Percentiles rank a stretch among this genome's conserved stretches.
phyloP scores from a whole-genome alignment of 2,329 filamentous ascomycete genomes.

The Bretziella fagacearum region DNA sequence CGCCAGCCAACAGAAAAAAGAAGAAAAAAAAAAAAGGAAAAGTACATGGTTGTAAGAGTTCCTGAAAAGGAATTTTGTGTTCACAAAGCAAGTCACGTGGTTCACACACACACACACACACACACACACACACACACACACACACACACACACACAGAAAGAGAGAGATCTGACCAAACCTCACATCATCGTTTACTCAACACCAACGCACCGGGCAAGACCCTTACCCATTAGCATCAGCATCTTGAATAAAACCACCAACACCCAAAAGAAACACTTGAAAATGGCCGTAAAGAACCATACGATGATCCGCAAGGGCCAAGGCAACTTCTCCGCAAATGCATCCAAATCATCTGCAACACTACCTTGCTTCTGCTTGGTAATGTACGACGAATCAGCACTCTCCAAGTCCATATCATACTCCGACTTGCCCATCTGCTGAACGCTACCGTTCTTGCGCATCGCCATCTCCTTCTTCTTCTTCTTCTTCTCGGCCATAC shows the following conservation, averaged over 20 bases:
- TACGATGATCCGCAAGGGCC: slow-evolving; percentile 30
- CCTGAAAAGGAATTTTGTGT: too few relatives aligned
- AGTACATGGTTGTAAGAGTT: too few relatives aligned
- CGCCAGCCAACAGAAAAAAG: too few relatives aligned
- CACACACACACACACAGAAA: not conserved
- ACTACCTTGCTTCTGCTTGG: slow-evolving; percentile 23
- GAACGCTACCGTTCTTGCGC: slow-evolving; percentile 4
- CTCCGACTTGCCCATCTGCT: slow-evolving; percentile 27
- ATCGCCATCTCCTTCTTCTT: slow-evolving; percentile 21
- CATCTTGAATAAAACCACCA: slow-evolving; percentile 39
- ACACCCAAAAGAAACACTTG: slow-evolving; percentile 40
- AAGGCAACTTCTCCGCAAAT: slow-evolving; percentile 28
- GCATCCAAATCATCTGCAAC: not conserved
- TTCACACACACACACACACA: too few relatives aligned
- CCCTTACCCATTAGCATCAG: slow-evolving; percentile 33
- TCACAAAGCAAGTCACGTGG: too few relatives aligned
- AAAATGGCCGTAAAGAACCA: slow-evolving; percentile 36
- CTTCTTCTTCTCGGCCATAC: slow-evolving; percentile 16
- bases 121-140: not conserved
- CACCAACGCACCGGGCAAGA: slow-evolving; percentile 33
- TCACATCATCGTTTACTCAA: slow-evolving; percentile 12
- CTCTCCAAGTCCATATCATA: slow-evolving; percentile 48
- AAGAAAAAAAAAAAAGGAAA: slow-evolving; percentile 4
- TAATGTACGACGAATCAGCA: slow-evolving; percentile 32
- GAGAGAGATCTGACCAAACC: too few relatives aligned